Conservation (phyloP, 73 alveolate genomes). For the Paraurostyla sp. region DNA sequence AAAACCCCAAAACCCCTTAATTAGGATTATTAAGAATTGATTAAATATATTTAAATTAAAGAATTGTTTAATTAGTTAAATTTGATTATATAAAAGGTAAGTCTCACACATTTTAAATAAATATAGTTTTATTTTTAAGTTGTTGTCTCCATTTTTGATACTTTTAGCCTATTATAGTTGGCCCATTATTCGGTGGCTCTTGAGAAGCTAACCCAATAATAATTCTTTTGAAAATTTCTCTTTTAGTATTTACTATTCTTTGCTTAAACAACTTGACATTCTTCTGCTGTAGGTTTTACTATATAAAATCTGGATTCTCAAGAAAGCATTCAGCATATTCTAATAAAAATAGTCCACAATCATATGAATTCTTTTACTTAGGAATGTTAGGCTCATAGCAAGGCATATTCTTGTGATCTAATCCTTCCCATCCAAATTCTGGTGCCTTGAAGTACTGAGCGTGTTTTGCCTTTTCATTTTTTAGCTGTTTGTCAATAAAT, state of each 20-base stretch:
- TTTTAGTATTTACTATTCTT: neutral
- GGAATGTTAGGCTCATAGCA: constrained; percentile 38
- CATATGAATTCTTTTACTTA: constrained; percentile 16
- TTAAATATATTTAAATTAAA: no score
- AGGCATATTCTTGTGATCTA: constrained; percentile 8
- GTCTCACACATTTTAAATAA: no score
- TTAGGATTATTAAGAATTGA: no score
- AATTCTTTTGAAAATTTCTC: constrained; percentile 9
- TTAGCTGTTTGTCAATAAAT: constrained; percentile 36
- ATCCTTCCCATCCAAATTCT: constrained; percentile 21
- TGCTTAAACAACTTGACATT: neutral
- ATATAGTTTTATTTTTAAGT: neutral
- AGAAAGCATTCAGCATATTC: constrained; percentile 61
- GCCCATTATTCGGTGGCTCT: neutral
- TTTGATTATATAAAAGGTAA: no score
- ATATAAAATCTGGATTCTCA: constrained; percentile 40
- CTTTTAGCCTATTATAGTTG: neutral
- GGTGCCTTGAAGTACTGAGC: neutral
- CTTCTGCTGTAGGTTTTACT: neutral
- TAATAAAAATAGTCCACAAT: constrained; percentile 64
- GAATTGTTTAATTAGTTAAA: no score
- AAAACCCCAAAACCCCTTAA: no score
- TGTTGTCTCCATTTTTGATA: neutral
- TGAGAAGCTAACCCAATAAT: neutral
- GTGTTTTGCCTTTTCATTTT: neutral